These are phyloP conservation scores for Podaxis sp. DNA, from an alignment of 768 basidiomycete genomes.

Conservation along the genomic window DNA sequence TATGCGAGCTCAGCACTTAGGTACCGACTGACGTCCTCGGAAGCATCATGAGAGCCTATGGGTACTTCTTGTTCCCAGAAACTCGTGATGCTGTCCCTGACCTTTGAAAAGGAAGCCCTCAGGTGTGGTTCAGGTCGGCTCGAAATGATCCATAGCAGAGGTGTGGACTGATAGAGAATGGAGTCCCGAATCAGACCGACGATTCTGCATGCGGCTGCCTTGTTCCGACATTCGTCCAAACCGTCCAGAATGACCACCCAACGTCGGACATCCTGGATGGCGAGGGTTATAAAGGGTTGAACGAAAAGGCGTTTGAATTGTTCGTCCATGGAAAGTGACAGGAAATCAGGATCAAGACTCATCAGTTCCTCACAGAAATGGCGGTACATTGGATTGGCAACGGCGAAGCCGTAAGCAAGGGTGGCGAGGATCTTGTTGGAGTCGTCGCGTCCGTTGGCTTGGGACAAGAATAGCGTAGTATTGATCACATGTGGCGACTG, in stretches of 20 bases:
- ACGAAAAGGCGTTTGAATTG: background rate
- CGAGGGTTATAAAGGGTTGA: background rate
- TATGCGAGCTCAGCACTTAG: background rate
- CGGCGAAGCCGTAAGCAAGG: background rate
- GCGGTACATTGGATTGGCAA: background rate
- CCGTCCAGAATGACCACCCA: background rate
- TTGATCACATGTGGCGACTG: background rate
- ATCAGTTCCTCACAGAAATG: background rate
- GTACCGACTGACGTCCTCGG: background rate
- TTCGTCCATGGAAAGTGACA: background rate
- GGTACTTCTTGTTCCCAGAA: slow-evolving; percentile 3
- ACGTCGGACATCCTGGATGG: background rate
- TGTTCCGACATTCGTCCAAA: background rate
- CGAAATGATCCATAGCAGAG: background rate
- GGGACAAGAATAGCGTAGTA: background rate
- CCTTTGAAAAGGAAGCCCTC: background rate
- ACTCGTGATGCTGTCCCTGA: background rate
- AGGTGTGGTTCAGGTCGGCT: background rate
- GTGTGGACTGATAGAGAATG: background rate
- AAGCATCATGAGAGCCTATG: background rate
- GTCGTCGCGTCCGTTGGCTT: background rate
- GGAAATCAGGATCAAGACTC: background rate
- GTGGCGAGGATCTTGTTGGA: background rate
- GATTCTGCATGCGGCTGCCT: background rate
- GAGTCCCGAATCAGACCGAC: background rate